These are phyloP conservation scores for Cephaloascus albidus DNA, from an alignment of 805 yeast species.

Conservation along the genomic window DNA sequence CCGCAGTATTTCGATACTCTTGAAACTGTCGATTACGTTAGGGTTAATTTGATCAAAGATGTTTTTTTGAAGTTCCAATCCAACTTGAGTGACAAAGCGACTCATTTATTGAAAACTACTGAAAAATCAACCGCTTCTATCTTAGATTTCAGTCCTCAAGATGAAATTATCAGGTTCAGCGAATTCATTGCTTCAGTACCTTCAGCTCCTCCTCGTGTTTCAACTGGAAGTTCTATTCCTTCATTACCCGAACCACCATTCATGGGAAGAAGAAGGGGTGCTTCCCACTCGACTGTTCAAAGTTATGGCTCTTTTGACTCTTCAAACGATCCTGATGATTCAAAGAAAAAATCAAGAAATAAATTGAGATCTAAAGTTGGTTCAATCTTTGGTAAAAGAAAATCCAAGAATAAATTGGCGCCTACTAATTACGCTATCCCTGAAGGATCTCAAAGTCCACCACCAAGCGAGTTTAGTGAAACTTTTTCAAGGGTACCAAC, in stretches of 20 bases:
- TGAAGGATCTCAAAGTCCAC: neutral
- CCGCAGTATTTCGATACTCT: conserved; percentile 69
- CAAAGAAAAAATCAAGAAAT: conserved; percentile 19
- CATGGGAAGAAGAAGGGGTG: conserved; percentile 2
- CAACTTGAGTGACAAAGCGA: conserved; percentile 43
- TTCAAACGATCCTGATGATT: conserved; percentile 18
- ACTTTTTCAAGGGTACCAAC: neutral
- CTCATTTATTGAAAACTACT: conserved; percentile 32
- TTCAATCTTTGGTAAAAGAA: conserved; percentile 62
- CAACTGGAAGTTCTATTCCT: conserved; percentile 1
- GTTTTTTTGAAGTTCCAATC: conserved; percentile 59
- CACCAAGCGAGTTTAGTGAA: neutral
- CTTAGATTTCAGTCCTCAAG: conserved; percentile 52
- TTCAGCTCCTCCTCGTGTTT: neutral
- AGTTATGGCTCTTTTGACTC: conserved; percentile 23
- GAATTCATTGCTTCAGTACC: neutral
- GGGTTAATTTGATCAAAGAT: conserved; percentile 54
- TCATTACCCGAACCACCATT: conserved; percentile 1
- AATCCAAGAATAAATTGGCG: conserved; percentile 23
- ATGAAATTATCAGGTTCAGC: conserved; percentile 45
- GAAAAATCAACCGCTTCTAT: conserved; percentile 62
- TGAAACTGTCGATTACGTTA: conserved; percentile 59
- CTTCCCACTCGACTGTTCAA: conserved; percentile 5
- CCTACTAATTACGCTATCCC: neutral
- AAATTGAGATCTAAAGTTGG: conserved; percentile 65